Evolutionary conservation across 1,284 basidiomycete genomes (phyloP).

Genomic region (Microbotryomycetes sp.): DNA sequence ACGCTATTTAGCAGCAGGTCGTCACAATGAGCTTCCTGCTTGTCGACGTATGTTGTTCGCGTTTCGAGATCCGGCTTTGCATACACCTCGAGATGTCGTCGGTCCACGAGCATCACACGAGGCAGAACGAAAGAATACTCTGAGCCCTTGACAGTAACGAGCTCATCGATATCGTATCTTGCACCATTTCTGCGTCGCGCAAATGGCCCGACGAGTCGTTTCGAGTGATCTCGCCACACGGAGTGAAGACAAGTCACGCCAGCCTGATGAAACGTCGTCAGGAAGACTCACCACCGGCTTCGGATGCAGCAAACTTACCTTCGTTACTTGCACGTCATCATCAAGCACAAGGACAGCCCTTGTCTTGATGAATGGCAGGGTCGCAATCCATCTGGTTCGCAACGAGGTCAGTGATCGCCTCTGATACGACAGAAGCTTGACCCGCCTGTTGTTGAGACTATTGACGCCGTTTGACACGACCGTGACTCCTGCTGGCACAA

Average conservation of each 20-base stretch:
- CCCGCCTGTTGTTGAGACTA: conserved; percentile 1
- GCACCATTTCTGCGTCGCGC: not conserved
- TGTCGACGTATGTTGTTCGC: not conserved
- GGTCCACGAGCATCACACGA: not conserved
- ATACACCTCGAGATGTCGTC: not conserved
- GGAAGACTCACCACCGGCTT: too few species aligned
- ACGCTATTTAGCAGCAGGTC: conserved; percentile 1
- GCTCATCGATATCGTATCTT: not conserved
- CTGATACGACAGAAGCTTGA: not conserved
- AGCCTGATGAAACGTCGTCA: not conserved
- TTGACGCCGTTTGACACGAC: not conserved
- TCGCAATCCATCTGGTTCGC: not conserved
- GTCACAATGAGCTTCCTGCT: conserved; percentile 4
- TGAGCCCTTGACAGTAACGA: not conserved
- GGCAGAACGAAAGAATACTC: not conserved
- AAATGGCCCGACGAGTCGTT: not conserved
- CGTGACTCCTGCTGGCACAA: not conserved
- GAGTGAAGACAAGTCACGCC: not conserved
- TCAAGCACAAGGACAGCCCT: not conserved
- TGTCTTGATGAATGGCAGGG: not conserved
- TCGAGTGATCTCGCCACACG: not conserved
- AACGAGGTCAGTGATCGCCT: not conserved
- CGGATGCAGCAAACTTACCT: not conserved
- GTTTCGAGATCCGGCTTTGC: not conserved
- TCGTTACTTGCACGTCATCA: not conserved